These are phyloP conservation scores for Linnemannia exigua DNA, from an alignment of 192 early-diverging fungal species.

Conservation along the genomic window DNA sequence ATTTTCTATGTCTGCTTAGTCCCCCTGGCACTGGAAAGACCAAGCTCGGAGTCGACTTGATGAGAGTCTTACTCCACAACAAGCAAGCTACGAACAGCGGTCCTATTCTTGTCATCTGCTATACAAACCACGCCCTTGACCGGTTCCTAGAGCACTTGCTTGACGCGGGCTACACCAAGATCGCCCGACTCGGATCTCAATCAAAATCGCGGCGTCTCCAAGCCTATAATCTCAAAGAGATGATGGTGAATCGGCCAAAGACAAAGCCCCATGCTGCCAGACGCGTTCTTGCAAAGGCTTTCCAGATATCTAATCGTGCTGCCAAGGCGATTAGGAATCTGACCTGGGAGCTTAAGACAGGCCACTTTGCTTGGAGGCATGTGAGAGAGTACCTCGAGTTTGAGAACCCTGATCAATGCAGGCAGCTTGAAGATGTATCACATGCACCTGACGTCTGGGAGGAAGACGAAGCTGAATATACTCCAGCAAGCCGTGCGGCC, in stretches of 20 bases:
- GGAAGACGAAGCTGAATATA: not conserved
- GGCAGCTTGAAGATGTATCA: not conserved
- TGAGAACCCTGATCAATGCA: not conserved
- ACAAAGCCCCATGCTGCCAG: conserved; percentile 6
- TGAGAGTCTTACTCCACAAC: conserved; percentile 45
- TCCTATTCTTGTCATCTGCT: conserved; percentile 63
- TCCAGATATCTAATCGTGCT: not conserved
- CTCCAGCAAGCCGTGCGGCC: not conserved
- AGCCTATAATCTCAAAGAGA: not conserved
- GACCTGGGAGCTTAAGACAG: not conserved
- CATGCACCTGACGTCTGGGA: not conserved
- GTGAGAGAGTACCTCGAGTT: not conserved
- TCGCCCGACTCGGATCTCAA: conserved; percentile 63
- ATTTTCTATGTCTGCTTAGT: conserved; percentile 14
- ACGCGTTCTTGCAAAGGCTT: not conserved
- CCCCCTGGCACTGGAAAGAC: conserved; percentile 67
- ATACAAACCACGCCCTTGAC: conserved; percentile 71
- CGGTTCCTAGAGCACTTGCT: conserved; percentile 68
- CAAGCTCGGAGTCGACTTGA: conserved; percentile 62
- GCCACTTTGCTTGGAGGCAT: not conserved
- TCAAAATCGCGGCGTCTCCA: conserved; percentile 30
- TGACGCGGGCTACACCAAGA: conserved; percentile 35
- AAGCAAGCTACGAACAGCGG: conserved; percentile 14
- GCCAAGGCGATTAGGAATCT: not conserved
- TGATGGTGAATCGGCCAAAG: not conserved